Percentiles rank a stretch among this genome's conserved stretches.
phyloP scores from a whole-genome alignment of 345 rosid species.

The Citrus hindsii region DNA sequence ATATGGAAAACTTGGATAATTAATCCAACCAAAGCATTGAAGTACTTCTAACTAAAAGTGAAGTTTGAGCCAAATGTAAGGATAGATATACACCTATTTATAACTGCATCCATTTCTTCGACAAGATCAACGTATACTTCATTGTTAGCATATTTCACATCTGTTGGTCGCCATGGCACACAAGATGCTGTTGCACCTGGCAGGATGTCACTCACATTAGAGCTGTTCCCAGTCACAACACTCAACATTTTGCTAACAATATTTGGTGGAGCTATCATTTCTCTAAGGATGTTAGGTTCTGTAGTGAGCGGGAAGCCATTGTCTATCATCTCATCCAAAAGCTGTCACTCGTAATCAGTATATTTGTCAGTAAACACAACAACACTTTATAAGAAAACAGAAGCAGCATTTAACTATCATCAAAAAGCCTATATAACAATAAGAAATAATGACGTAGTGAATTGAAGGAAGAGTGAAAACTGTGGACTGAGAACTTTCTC shows the following conservation, averaged over 20 bases:
- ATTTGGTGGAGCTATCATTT: slow-evolving; percentile 95
- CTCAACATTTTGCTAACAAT: slow-evolving; percentile 88
- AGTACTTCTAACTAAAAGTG: not conserved
- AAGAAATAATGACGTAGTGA: not conserved
- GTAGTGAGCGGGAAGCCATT: slow-evolving; percentile 97
- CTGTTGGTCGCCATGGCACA: slow-evolving; percentile 92
- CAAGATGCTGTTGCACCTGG: slow-evolving; percentile 85
- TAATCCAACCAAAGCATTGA: not conserved
- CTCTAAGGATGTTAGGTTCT: slow-evolving; percentile 83
- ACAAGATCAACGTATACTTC: slow-evolving; percentile 92
- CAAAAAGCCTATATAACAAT: not conserved
- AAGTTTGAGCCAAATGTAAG: not conserved
- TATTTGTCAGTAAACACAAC: slow-evolving; percentile 9
- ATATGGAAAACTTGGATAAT: not conserved
- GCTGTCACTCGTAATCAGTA: slow-evolving; percentile 46
- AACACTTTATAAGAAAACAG: not conserved
- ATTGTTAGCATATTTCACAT: slow-evolving; percentile 76
- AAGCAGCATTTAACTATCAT: not conserved
- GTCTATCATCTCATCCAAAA: slow-evolving; percentile 97
- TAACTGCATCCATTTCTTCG: slow-evolving; percentile 91
- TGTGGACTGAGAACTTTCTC: not conserved
- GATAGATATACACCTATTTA: slow-evolving; percentile 53
- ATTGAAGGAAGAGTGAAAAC: not conserved
- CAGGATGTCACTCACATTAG: slow-evolving; percentile 76
- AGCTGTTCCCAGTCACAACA: slow-evolving; percentile 89